Evolutionary conservation across 2,329 filamentous ascomycete species (phyloP).

Genomic region (Stachybotrys chartarum): DNA sequence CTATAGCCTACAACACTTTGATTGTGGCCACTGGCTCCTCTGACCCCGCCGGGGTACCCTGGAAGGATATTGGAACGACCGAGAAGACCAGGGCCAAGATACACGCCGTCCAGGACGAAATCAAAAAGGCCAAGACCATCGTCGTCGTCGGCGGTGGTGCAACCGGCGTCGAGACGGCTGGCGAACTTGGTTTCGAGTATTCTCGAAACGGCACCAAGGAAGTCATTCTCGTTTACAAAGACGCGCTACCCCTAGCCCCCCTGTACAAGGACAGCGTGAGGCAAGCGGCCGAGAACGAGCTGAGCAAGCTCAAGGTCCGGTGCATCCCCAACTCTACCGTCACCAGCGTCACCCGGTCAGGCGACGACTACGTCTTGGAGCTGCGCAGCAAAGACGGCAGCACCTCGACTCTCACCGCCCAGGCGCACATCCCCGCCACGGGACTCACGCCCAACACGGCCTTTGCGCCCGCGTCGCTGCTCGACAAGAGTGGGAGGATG

Average conservation of each 20-base stretch:
- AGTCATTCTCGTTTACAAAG: conserved; percentile 34
- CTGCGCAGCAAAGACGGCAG: conserved; percentile 23
- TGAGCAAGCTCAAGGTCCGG: conserved; percentile 36
- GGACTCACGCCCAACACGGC: conserved; percentile 48
- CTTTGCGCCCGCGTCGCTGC: conserved; percentile 32
- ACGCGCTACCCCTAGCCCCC: conserved; percentile 29
- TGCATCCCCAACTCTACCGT: conserved; percentile 32
- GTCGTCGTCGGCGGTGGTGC: conserved; percentile 44
- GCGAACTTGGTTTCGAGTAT: conserved; percentile 42
- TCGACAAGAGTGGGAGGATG: conserved; percentile 25
- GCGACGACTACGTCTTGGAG: conserved; percentile 23
- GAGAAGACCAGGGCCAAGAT: conserved; percentile 33
- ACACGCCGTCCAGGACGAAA: conserved; percentile 23
- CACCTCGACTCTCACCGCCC: conserved; percentile 29
- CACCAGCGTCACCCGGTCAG: conserved; percentile 12
- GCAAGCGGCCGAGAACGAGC: conserved; percentile 27
- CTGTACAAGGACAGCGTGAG: conserved; percentile 28
- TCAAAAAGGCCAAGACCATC: conserved; percentile 37
- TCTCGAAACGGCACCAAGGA: conserved; percentile 34
- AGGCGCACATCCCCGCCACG: conserved; percentile 39
- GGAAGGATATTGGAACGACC: conserved; percentile 37
- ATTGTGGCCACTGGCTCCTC: conserved; percentile 47
- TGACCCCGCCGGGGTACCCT: conserved; percentile 36
- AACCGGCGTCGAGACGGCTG: conserved; percentile 43
- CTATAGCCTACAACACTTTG: conserved; percentile 42